These are phyloP conservation scores for Ochromonadaceae sp. DNA, from an alignment of 352 stramenopile species.

Conservation along the genomic window DNA sequence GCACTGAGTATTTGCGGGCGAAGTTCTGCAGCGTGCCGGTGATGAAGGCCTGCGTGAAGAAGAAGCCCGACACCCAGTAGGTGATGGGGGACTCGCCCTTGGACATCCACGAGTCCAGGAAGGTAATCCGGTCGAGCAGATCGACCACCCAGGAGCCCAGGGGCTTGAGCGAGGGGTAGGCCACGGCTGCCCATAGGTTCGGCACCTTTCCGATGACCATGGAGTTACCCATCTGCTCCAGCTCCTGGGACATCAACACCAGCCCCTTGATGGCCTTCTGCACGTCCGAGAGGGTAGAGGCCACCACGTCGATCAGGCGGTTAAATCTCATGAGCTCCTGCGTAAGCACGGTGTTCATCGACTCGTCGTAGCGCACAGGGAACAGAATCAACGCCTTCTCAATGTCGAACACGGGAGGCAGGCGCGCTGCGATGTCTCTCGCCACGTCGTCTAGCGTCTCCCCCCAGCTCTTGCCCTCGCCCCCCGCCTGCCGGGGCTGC, in stretches of 20 bases:
- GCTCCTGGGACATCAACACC: slow-evolving; percentile 72
- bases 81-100: slow-evolving; percentile 49
- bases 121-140: slow-evolving; percentile 54
- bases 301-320: slow-evolving; percentile 51
- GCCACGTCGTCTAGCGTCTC: slow-evolving; percentile 60
- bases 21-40: slow-evolving; percentile 80
- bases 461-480: slow-evolving; percentile 66
- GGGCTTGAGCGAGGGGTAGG: slow-evolving; percentile 76
- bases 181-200: slow-evolving; percentile 50
- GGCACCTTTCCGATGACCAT: slow-evolving; percentile 73
- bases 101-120: slow-evolving; percentile 59
- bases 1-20: slow-evolving; percentile 63
- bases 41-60: slow-evolving; percentile 83
- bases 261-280: slow-evolving; percentile 74
- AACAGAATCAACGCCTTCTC: slow-evolving; percentile 67
- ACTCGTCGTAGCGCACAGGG: slow-evolving; percentile 72
- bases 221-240: slow-evolving; percentile 76
- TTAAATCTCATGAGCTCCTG: slow-evolving; percentile 82
- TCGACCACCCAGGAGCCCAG: slow-evolving; percentile 76
- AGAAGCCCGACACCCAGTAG: slow-evolving; percentile 82
- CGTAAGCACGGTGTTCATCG: slow-evolving; percentile 84
- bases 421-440: slow-evolving; percentile 49
- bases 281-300: slow-evolving; percentile 58
- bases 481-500: slow-evolving; percentile 59
- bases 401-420: slow-evolving; percentile 63